Percentiles rank a stretch among this genome's conserved stretches.
Evolutionary conservation across 106 monocot genomes (phyloP).

Genomic region (Platanthera guangdongensis): DNA sequence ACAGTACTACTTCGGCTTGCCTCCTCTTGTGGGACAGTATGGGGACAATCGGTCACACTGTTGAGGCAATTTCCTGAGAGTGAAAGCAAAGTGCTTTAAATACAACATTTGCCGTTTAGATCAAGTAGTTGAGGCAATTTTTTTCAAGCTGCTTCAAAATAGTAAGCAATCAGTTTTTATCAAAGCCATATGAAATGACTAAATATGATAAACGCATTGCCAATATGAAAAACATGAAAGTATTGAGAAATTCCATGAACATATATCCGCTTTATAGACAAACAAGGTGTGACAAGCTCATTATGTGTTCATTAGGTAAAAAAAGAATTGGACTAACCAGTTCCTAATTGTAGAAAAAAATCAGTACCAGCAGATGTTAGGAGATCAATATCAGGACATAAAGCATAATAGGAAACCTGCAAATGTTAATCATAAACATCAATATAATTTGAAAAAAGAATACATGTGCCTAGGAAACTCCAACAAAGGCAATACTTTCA

Average conservation of each 20-base stretch:
- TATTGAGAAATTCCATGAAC: neutral
- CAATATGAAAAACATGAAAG: neutral
- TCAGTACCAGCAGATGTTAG: constrained; percentile 71
- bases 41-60: too few species aligned
- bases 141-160: neutral
- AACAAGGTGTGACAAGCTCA: neutral
- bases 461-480: neutral
- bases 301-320: neutral
- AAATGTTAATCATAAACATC: constrained; percentile 13
- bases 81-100: neutral
- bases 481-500: neutral
- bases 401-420: constrained; percentile 69
- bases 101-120: neutral
- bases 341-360: constrained; percentile 87
- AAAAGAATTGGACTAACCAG: constrained; percentile 36
- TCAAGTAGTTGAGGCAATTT: neutral
- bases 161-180: neutral
- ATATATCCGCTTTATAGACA: neutral
- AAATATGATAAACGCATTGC: neutral
- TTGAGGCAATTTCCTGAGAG: too few species aligned
- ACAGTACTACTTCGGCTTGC: too few species aligned
- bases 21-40: too few species aligned
- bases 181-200: neutral
- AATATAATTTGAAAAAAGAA: neutral
- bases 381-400: constrained; percentile 90